A percentile compares a stretch with the other conserved stretches of the same genome.
phyloP scores from a whole-genome alignment of 768 basidiomycete genomes.

The Pulveroboletus sp. region DNA sequence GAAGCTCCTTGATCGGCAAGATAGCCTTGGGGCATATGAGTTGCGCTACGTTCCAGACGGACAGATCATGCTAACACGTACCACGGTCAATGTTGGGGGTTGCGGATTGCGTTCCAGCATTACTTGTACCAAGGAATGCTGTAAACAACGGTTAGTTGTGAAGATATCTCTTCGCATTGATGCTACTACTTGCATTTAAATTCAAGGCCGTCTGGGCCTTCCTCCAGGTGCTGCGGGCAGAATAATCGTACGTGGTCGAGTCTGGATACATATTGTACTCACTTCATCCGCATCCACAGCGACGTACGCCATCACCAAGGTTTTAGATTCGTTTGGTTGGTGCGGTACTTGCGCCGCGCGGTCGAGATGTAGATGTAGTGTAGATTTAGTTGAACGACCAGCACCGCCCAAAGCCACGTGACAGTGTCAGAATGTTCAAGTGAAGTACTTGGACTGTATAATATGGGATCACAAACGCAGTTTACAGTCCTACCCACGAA shows the following conservation, averaged over 20 bases:
- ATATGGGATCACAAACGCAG: background rate
- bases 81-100: constrained; percentile 49
- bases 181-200: constrained; percentile 58
- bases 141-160: background rate
- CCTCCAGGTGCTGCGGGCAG: constrained; percentile 49
- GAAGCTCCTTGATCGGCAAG: too few relatives aligned
- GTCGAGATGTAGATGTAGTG: too few relatives aligned
- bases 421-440: too few relatives aligned
- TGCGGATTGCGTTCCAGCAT: constrained; percentile 22
- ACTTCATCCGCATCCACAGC: constrained; percentile 72
- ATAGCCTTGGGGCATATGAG: constrained; percentile 49
- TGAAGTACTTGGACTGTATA: too few relatives aligned
- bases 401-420: constrained; percentile 2
- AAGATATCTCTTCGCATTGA: background rate
- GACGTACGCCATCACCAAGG: constrained; percentile 60
- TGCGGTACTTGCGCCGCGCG: background rate
- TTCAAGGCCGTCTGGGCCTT: constrained; percentile 66
- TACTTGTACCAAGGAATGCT: constrained; percentile 55
- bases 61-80: constrained; percentile 21
- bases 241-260: background rate
- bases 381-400: too few relatives aligned
- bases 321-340: background rate
- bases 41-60: background rate
- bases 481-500: constrained; percentile 45
- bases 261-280: constrained; percentile 18